These are phyloP conservation scores for Solanum chiquidenum DNA, from an alignment of 257 asterid genomes.

Conservation along the genomic window DNA sequence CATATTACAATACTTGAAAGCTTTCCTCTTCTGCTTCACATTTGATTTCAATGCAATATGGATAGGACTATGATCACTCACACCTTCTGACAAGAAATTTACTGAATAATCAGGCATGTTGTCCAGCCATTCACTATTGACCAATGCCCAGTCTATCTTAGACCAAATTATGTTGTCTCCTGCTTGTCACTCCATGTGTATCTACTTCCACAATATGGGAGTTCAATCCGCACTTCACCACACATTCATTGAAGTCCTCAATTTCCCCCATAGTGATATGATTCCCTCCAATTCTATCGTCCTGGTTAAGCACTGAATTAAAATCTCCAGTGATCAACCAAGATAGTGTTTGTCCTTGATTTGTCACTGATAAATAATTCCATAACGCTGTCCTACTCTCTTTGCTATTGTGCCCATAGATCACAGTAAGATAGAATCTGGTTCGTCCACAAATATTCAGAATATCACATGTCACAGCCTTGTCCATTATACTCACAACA, in stretches of 20 bases:
- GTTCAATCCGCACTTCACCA: neutral
- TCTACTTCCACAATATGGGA: neutral
- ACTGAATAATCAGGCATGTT: neutral
- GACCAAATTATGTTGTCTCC: neutral
- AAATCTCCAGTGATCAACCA: neutral
- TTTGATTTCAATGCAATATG: neutral
- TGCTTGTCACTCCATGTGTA: neutral
- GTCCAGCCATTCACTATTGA: neutral
- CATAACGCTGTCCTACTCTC: neutral
- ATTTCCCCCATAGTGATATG: neutral
- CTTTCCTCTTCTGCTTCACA: neutral
- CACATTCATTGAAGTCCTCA: neutral
- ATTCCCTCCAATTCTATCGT: neutral
- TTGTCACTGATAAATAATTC: neutral
- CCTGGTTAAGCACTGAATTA: neutral
- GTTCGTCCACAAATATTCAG: neutral
- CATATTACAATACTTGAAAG: neutral
- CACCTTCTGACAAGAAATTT: neutral
- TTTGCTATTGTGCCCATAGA: neutral
- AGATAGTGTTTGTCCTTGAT: neutral
- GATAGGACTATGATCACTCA: neutral
- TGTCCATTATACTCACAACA: neutral
- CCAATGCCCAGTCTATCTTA: neutral
- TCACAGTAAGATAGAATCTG: neutral
- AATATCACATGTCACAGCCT: neutral